Percentiles rank a stretch among this genome's conserved stretches.
These are phyloP conservation scores for Lachnellula arida DNA, from an alignment of 2,329 filamentous ascomycete species.

Conservation along the genomic window DNA sequence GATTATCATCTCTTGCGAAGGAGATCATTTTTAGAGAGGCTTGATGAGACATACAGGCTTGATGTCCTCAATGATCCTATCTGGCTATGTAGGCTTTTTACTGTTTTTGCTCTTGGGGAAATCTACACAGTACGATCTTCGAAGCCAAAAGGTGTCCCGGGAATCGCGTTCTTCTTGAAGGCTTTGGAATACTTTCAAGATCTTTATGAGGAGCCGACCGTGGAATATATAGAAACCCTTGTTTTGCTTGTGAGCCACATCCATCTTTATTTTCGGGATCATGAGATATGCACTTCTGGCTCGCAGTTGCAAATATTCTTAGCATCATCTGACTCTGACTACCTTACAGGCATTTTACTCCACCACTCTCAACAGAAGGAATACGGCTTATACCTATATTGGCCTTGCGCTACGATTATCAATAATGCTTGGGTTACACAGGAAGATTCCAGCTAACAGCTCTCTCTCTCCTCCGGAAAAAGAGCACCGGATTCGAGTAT, in stretches of 20 bases:
- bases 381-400: conserved; percentile 33
- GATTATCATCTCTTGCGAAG: conserved; percentile 36
- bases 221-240: conserved; percentile 41
- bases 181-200: conserved; percentile 39
- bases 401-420: conserved; percentile 37
- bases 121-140: conserved; percentile 39
- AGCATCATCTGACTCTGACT: not conserved
- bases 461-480: conserved; percentile 31
- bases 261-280: not conserved
- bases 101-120: conserved; percentile 41
- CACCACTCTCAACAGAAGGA: conserved; percentile 34
- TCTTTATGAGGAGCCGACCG: conserved; percentile 39
- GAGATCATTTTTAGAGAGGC: conserved; percentile 36
- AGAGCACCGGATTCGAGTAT: conserved; percentile 39
- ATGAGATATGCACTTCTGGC: not conserved
- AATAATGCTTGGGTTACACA: conserved; percentile 40
- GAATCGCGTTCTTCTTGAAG: conserved; percentile 40
- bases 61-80: conserved; percentile 29
- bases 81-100: conserved; percentile 42
- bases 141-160: conserved; percentile 33
- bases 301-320: conserved; percentile 7
- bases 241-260: conserved; percentile 33
- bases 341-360: conserved; percentile 28
- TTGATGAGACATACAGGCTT: conserved; percentile 34
- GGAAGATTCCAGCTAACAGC: conserved; percentile 35